phyloP scores from a whole-genome alignment of 345 rosid species.

The Diplotaxis tenuifolia region DNA sequence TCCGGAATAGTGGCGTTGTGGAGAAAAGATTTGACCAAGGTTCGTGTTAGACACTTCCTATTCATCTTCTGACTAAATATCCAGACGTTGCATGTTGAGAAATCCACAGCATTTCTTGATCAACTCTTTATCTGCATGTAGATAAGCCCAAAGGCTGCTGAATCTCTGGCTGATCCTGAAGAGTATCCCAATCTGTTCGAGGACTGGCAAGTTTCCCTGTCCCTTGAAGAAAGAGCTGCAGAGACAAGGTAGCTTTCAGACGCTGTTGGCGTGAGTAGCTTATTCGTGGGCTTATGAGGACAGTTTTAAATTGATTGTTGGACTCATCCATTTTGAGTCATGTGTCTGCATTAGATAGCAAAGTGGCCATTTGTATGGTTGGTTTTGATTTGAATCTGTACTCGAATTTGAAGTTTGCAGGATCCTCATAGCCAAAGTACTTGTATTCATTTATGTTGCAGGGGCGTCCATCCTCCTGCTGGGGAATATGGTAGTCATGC shows the following conservation, averaged over 20 bases:
- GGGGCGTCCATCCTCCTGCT: constrained; percentile 70
- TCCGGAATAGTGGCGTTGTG: constrained; percentile 84
- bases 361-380: not conserved
- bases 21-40: constrained; percentile 93
- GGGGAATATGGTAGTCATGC: constrained; percentile 55
- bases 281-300: not conserved
- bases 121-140: constrained; percentile 32
- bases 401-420: not conserved
- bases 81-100: constrained; percentile 8
- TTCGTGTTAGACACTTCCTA: constrained; percentile 27
- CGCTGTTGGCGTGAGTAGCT: not conserved
- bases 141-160: constrained; percentile 97
- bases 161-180: constrained; percentile 94
- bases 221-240: constrained; percentile 69
- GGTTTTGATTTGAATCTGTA: not conserved
- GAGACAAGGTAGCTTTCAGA: constrained; percentile 58
- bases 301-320: not conserved
- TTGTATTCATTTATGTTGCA: constrained; percentile 36
- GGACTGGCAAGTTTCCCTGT: constrained; percentile 86
- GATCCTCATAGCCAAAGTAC: constrained; percentile 8
- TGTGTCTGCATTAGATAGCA: constrained; percentile 3
- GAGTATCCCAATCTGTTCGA: constrained; percentile 95
- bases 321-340: not conserved
- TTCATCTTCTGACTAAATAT: not conserved
- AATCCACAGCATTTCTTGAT: constrained; percentile 10